Conservation (phyloP, 2,329 filamentous ascomycete species). For the Botryosphaeria agaves region DNA sequence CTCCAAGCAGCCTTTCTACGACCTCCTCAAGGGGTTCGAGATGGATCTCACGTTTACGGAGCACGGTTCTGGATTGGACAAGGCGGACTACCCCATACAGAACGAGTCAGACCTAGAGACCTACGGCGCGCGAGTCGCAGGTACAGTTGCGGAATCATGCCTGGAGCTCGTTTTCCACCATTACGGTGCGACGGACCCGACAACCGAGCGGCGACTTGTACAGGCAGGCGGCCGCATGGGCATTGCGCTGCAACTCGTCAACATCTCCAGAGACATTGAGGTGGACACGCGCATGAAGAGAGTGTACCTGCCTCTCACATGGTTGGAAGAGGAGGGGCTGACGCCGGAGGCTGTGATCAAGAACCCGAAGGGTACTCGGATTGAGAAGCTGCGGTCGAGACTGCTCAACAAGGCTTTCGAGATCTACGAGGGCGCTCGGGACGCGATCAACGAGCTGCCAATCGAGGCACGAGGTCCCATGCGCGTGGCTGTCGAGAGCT, state of each 20-base stretch:
- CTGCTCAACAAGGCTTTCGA: conserved; percentile 44
- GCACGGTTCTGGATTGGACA: conserved; percentile 3
- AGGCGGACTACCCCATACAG: conserved; percentile 34
- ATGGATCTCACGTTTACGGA: conserved; percentile 44
- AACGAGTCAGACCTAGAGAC: conserved; percentile 39
- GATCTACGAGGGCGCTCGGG: conserved; percentile 37
- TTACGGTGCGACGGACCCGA: conserved; percentile 16
- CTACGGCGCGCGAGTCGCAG: conserved; percentile 52
- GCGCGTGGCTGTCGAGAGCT: conserved; percentile 54
- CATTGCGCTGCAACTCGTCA: conserved; percentile 58
- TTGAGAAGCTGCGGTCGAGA: conserved; percentile 33
- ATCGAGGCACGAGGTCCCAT: conserved; percentile 42
- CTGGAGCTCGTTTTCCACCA: conserved; percentile 50
- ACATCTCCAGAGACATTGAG: conserved; percentile 57
- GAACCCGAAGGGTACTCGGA: conserved; percentile 26
- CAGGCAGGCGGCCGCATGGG: conserved; percentile 48
- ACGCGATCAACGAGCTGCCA: conserved; percentile 44
- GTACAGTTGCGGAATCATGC: conserved; percentile 53
- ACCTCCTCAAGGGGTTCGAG: conserved; percentile 49
- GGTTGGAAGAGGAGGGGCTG: conserved; percentile 42
- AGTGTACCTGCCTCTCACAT: conserved; percentile 49
- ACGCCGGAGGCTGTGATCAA: conserved; percentile 36
- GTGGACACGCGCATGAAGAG: conserved; percentile 47
- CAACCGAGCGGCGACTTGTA: conserved; percentile 27
- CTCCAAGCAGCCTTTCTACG: conserved; percentile 40